phyloP scores from a whole-genome alignment of 371 early-diverging fungal species.

The Mortierella sp. region DNA sequence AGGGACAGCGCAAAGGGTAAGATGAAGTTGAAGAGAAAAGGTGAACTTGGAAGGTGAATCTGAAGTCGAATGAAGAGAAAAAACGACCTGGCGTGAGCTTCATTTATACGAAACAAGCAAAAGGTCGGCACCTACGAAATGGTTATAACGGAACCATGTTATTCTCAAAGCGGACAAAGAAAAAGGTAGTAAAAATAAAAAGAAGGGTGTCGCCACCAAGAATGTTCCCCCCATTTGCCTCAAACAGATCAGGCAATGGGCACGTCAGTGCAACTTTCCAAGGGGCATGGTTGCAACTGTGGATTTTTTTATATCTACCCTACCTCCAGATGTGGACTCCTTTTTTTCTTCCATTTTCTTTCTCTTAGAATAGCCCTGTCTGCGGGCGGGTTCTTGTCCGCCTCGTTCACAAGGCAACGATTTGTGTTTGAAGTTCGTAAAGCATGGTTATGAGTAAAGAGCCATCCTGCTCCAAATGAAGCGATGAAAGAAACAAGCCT shows the following conservation, averaged over 20 bases:
- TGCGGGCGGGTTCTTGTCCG: too few relatives aligned
- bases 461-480: too few relatives aligned
- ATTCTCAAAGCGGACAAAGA: background rate
- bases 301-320: background rate
- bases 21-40: background rate
- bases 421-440: too few relatives aligned
- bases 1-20: background rate
- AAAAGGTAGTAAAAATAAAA: background rate
- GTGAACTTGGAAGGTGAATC: too few relatives aligned
- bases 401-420: too few relatives aligned
- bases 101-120: background rate
- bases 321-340: too few relatives aligned
- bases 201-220: background rate
- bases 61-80: background rate
- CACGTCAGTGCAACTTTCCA: background rate
- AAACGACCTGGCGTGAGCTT: background rate
- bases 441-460: too few relatives aligned
- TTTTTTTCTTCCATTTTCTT: too few relatives aligned
- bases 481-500: too few relatives aligned
- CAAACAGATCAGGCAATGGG: background rate
- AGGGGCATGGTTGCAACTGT: background rate
- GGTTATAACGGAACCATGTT: background rate
- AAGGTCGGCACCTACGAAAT: background rate
- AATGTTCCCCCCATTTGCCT: background rate
- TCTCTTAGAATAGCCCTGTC: too few relatives aligned